phyloP scores from a whole-genome alignment of 441 rosid species.

The Biscutella laevigata region DNA sequence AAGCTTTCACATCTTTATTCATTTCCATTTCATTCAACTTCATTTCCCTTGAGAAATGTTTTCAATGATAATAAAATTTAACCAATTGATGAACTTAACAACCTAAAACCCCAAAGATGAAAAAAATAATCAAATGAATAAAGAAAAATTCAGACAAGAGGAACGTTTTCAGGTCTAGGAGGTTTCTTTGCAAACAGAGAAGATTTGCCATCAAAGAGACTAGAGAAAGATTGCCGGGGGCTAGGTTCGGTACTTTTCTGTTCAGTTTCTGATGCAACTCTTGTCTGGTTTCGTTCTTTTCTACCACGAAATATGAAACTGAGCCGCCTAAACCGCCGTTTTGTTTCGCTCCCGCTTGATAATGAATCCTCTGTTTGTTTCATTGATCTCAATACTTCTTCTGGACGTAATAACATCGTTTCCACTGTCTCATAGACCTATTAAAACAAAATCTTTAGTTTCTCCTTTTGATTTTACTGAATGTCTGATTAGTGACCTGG shows the following conservation, averaged over 20 bases:
- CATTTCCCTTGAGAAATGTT: conserved; percentile 7
- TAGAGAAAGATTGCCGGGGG: conserved; percentile 44
- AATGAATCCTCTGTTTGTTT: conserved; percentile 35
- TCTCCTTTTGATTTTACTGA: background rate
- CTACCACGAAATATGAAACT: conserved; percentile 44
- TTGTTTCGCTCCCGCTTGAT: conserved; percentile 28
- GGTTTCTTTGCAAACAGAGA: conserved; percentile 51
- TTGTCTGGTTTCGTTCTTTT: conserved; percentile 35
- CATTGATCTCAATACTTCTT: conserved; percentile 48
- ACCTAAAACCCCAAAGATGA: background rate
- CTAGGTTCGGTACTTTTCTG: conserved; percentile 32
- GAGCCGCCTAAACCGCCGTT: conserved; percentile 37
- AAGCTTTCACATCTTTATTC: conserved; percentile 2
- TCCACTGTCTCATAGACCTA: conserved; percentile 70
- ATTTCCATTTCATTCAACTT: background rate
- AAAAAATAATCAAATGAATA: background rate
- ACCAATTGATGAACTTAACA: conserved; percentile 18
- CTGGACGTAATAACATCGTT: conserved; percentile 46
- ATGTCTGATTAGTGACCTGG: background rate
- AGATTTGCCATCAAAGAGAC: conserved; percentile 56
- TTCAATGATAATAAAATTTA: conserved; percentile 28
- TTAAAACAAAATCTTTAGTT: background rate
- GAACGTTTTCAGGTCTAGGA: conserved; percentile 48
- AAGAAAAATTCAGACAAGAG: conserved; percentile 26
- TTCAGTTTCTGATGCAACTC: conserved; percentile 24